Evolutionary conservation across 163 green algal genomes (phyloP), one percentile per base, ranked within the genome.

Genomic region (Volvox carteri): DNA sequence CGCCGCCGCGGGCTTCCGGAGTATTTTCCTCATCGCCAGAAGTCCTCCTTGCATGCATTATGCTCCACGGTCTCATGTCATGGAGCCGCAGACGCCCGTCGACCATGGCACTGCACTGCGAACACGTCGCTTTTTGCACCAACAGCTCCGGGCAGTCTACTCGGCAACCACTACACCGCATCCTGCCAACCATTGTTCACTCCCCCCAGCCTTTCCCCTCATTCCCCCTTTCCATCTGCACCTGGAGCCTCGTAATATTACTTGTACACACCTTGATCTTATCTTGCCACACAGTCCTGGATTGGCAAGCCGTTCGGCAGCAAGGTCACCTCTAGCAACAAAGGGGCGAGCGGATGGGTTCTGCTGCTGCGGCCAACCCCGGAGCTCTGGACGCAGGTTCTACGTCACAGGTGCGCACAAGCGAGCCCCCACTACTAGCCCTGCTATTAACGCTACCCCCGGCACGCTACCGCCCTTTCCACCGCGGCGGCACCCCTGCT

Each of bases 371-470:
- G 93, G 0, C 97, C 97, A 30, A 99, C 96, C 2, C 94, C 97
- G 2, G 98, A 99, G 93, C 95, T 99, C 5, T 99, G 98, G 98
- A 99, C 98, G 9, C 89, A 86, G 48, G 95, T 98, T 58, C 94
- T 99, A 70, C 86, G 91, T 3, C 98, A 99, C 92, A 93, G 83
- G 83, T 80, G 28, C 21, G 81, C 7, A 58, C 56, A 28, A 41
- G 2, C 50, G 54, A 12, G 28, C 8, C n/a, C n/a, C n/a, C n/a
- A n/a, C n/a, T n/a, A n/a, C n/a, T n/a, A n/a, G n/a, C n/a, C n/a
- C n/a, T n/a, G n/a, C n/a, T n/a, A n/a, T n/a, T n/a, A n/a, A n/a
- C n/a, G n/a, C n/a, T n/a, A n/a, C n/a, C n/a, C n/a, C n/a, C n/a
- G n/a, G n/a, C n/a, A n/a, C n/a, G n/a, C n/a, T n/a, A n/a, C n/a